These are phyloP conservation scores for Perkinsus olseni DNA, from an alignment of 169 alveolate species.

Conservation along the genomic window DNA sequence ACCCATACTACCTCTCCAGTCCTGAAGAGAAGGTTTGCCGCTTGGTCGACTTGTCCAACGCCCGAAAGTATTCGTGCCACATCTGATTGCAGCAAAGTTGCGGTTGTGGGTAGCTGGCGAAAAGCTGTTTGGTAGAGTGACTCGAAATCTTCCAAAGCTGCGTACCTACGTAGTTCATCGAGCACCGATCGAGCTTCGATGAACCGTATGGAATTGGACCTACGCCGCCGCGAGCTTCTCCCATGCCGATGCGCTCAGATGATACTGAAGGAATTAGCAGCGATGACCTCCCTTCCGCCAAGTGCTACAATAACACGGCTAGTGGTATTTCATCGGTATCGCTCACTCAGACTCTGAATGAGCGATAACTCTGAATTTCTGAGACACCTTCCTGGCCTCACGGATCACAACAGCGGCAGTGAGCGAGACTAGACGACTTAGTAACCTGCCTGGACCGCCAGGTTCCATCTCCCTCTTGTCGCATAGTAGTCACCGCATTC, in stretches of 20 bases:
- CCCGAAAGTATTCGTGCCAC: not conserved
- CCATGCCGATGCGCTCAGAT: not conserved
- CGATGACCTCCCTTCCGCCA: not conserved
- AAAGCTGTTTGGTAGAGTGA: not conserved
- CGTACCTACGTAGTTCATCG: not conserved
- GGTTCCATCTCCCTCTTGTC: constrained; percentile 64
- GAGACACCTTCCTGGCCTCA: constrained; percentile 59
- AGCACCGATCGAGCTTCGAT: too few species aligned
- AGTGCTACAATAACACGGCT: not conserved
- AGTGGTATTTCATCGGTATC: constrained; percentile 34
- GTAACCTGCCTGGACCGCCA: constrained; percentile 69
- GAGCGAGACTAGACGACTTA: constrained; percentile 49
- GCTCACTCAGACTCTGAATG: constrained; percentile 55
- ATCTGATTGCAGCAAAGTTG: not conserved
- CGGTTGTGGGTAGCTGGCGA: not conserved
- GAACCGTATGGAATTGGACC: too few species aligned
- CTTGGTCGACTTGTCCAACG: constrained; percentile 1
- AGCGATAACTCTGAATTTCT: constrained; percentile 43
- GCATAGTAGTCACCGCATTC: constrained; percentile 69
- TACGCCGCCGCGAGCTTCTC: not conserved
- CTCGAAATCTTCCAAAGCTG: not conserved
- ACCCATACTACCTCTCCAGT: not conserved
- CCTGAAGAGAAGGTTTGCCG: not conserved
- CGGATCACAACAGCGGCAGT: constrained; percentile 63
- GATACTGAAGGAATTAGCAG: not conserved